Base-by-base conservation (phyloP, 306 rosid genomes). In the Acacia melanoxylon region DNA sequence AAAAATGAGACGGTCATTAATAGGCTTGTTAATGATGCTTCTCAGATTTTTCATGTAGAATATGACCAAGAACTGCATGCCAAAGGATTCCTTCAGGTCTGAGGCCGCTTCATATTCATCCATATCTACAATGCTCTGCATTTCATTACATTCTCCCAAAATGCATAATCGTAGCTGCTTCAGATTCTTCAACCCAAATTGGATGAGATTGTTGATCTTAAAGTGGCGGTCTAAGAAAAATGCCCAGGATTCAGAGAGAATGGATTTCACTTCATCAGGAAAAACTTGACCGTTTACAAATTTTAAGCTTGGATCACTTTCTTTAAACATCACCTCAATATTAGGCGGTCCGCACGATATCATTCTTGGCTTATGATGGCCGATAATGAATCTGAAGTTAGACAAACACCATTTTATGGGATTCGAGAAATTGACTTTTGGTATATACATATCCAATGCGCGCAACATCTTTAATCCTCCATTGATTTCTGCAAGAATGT, bases 211-310 rank as follows among this genome's bases (percentile, higher is more conserved):
- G 4, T 68, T 20, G 49, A 68, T 40, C 3, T 14, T 68, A 49
- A 37, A 40, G 73, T 68, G 73, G 31, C 73, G 49, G 24, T 68
- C 84, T 31, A 68, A 68, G 49, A 68, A 68, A 37, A 68, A 46
- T 41, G 84, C 48, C 0, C n/a, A 0, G 1, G 17, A 19, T 70
- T 19, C 3, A 20, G 10, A 52, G 24, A 80, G 83, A 16, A 80
- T 6, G 24, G 3, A 19, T 19, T 56, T 70, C 37, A 80, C 35
- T 16, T 80, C 71, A 2, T 4, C 0, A 0, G 59, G 62, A 25
- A 80, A 17, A 19, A 4, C 77, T 45, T 6, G 10, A 24, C 83
- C 83, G 40, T 71, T 17, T 24, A 71, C 29, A 6, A 54, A 71
- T 59, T 10, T 70, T 9, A 80, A 40, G 22, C 83, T 54, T 10